Evolutionary conservation across 2,329 filamentous ascomycete genomes (phyloP), one percentile per base, ranked within the genome.

Genomic region (Davidsoniella eucalypti): DNA sequence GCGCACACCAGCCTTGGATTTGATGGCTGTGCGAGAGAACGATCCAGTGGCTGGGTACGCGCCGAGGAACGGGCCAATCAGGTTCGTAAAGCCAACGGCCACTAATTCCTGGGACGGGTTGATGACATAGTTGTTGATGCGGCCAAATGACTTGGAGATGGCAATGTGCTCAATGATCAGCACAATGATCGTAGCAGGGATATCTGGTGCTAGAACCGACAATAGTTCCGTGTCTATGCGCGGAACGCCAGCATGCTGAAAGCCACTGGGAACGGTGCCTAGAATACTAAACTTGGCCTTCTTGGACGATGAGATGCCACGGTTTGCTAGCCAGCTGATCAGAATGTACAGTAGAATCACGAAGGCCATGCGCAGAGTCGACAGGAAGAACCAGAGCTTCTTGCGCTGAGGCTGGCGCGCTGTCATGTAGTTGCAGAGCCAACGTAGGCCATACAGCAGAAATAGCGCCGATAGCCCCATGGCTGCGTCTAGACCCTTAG

Each of bases 121-220:
- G 60, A 87, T 87, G 44, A 76, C 78, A 63, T 88, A 88, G 67
- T 86, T 85, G 69, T 87, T 87, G 60, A 87, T 73, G 53, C 83
- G 74, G 47, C 83, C 83, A 57, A 88, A 88, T 0, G 83, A 87
- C 64, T 88, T 88, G 37, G 83, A 82, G 56, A 88, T 87, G 49
- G 84, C 81, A 56, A 88, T 87, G 61, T 88, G 83, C 64, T 88
- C 83, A 51, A 87, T 84, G 26, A 87, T 69, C 51, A 88, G 72
- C n/a, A 98, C 88, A 56, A 96, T 94, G 48, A 95, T 80, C 0
- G 84, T 82, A 6, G 84, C 84, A 0, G 92, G 92, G 3, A 96
- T 69, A 55, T 95, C 74, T 41, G 71, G 69, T 1, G 75, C 71
- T 59, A 94, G 87, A 1, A 76, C 67, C 2, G 68, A 71, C 60